A percentile compares a stretch with the other conserved stretches of the same genome.
Evolutionary conservation across 345 rosid species (phyloP).

Genomic region (Alliaria petiolata): DNA sequence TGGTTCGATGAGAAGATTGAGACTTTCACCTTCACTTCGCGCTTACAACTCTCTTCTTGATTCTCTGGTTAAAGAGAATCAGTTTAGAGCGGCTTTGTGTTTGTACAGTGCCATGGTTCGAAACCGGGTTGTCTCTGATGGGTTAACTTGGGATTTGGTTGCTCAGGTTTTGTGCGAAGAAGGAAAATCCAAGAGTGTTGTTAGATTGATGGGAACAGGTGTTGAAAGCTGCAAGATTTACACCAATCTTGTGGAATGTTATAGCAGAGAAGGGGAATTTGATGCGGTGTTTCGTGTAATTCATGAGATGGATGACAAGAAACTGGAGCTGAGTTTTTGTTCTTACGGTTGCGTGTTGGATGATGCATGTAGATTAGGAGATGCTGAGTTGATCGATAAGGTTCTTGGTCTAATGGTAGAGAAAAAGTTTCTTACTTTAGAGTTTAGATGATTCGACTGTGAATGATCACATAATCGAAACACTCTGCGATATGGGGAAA

Average conservation of each 20-base stretch:
- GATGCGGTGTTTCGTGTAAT: slow-evolving; percentile 39
- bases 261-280: slow-evolving; percentile 49
- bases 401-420: slow-evolving; percentile 39
- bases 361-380: slow-evolving; percentile 51
- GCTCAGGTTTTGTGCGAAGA: slow-evolving; percentile 46
- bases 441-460: neutral
- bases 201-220: slow-evolving; percentile 43
- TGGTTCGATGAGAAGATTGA: slow-evolving; percentile 32
- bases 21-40: slow-evolving; percentile 35
- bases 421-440: slow-evolving; percentile 39
- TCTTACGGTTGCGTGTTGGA: slow-evolving; percentile 58
- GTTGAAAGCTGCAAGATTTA: slow-evolving; percentile 47
- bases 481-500: slow-evolving; percentile 57
- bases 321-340: slow-evolving; percentile 41
- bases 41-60: slow-evolving; percentile 55
- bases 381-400: slow-evolving; percentile 42
- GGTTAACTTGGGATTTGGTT: slow-evolving; percentile 47
- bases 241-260: slow-evolving; percentile 46
- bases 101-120: slow-evolving; percentile 52
- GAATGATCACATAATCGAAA: slow-evolving; percentile 42
- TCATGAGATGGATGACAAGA: slow-evolving; percentile 49
- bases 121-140: slow-evolving; percentile 36
- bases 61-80: slow-evolving; percentile 34
- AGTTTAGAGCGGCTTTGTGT: slow-evolving; percentile 49
- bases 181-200: slow-evolving; percentile 44